Evolutionary conservation across 164 flowering plant genomes (phyloP), one percentile per base, ranked within the genome.

Genomic region (Litsea cubeba): DNA sequence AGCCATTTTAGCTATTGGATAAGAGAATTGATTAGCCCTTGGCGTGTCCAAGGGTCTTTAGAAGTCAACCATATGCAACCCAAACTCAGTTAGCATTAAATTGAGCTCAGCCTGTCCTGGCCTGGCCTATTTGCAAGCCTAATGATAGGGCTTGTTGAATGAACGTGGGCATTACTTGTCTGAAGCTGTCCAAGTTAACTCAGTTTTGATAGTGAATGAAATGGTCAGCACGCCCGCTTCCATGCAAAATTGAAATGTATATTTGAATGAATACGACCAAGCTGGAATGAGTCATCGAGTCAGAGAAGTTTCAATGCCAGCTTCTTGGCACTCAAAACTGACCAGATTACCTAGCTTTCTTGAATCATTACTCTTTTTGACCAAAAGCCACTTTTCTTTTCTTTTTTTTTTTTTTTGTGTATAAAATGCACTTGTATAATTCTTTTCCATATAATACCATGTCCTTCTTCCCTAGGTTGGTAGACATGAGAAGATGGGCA

Each of bases 401-500:
- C 5, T 14, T 14, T 54, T 2, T 54, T 14, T 54, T 2, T 54
- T 35, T 35, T 35, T 35, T 5, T 5, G 46, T 35, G 10, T 35
- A 35, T 54, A 12, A 54, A 54, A 54, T 14, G 18, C 46, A 35
- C 60, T 17, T 54, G 5, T 17, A 12, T 54, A 54, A 14, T 54
- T 3, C n/a, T 54, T 54, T 54, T 40, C 5, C n/a, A 54, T 54
- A 54, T 54, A 54, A 54, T 54, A 54, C 60, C n/a, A 11, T 28
- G 12, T 66, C 12, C 35, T 68, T 20, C 32, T 70, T 26, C 22
- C 30, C 65, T 24, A 92, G 97, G 89, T 92, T 78, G 95, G 97
- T 51, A 87, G 85, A 69, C 94, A 91, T 78, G 94, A 92, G 69
- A 88, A 84, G 84, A 89, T 92, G 94, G 97, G 97, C 49, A 83